phyloP scores from a whole-genome alignment of 176 grass and related monocot genomes.

The Chloris gayana region DNA sequence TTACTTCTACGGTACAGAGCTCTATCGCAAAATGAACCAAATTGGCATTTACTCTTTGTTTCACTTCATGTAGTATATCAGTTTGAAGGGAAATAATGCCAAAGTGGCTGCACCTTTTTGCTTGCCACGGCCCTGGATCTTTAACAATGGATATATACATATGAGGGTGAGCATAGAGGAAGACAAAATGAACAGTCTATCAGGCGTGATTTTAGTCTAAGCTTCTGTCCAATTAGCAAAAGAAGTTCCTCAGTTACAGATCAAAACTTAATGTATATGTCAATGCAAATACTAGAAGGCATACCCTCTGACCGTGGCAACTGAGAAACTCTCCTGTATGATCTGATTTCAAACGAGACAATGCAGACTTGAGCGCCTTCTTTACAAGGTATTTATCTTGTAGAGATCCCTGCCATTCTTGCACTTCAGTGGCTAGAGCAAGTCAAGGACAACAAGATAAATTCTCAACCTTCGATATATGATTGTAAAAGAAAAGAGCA shows the following conservation, averaged over 20 bases:
- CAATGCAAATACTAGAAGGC: conserved; percentile 22
- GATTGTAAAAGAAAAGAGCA: conserved; percentile 17
- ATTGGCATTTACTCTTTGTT: neutral
- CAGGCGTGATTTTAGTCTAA: conserved; percentile 6
- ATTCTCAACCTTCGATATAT: neutral
- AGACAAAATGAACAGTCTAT: neutral
- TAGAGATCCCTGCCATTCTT: conserved; percentile 44
- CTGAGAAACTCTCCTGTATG: conserved; percentile 60
- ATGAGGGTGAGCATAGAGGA: neutral
- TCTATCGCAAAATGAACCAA: neutral
- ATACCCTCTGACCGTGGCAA: conserved; percentile 55
- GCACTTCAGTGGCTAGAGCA: conserved; percentile 26
- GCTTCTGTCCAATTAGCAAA: conserved; percentile 16
- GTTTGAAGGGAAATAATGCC: conserved; percentile 7
- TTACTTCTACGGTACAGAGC: neutral
- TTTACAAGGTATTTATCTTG: conserved; percentile 53
- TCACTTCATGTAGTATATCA: neutral
- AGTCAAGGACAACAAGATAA: conserved; percentile 36
- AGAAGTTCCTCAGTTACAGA: conserved; percentile 13
- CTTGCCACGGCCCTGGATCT: too few species aligned
- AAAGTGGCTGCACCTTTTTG: too few species aligned
- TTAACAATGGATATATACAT: too few species aligned
- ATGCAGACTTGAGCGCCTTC: conserved; percentile 67
- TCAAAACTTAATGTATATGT: conserved; percentile 12
- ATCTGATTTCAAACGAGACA: conserved; percentile 60